Base-by-base conservation (phyloP, 805 yeast genomes). In the Candida incommunis region DNA sequence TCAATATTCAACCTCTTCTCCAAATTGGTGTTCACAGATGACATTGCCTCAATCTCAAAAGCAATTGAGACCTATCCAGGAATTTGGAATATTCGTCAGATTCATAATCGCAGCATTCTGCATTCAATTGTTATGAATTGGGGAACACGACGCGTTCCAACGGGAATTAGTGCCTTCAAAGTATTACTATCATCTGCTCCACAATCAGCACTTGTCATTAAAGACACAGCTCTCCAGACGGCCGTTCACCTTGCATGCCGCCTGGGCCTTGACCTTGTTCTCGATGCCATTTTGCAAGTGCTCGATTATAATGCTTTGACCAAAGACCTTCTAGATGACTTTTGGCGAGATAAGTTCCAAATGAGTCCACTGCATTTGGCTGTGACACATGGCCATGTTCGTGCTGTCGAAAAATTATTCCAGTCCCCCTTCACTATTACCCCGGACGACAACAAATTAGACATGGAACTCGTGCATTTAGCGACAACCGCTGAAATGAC, bases 221-320 rank as follows among this genome's bases (percentile, higher is more conserved):
- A 84, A 58, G 75, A 71, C 47, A 80, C 82, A 57, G 68, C 67
- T 9, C 7, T 9, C 52, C 70, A 94, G 51, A 80, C 92, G 0
- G 90, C 94, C 0, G 64, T 84, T 47, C 94, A 84, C 62, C 84
- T 85, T 59, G 77, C 90, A 21, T 31, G 76, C 88, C 2, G 88
- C 82, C 55, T 82, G 74, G 58, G 94, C 94, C 1, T 65, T 83
- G 47, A 76, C 72, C 47, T 75, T 74, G 46, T 75, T 79, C 27
- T 68, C 82, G 3, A 64, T 64, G 13, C 66, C 75, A 22, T 67
- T 83, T 27, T 64, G 83, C 7, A 69, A 68, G 29, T 71, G 67
- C 51, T 56, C 81, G 45, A 63, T 66, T 45, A 60, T 69, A 31
- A 79, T 87, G 85, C 59, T 65, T 45, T 31, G 3, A 41, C 44